Evolutionary conservation across 805 yeast genomes (phyloP), one percentile per base, ranked within the genome.

Genomic region (Saccharomyces eubayanus): DNA sequence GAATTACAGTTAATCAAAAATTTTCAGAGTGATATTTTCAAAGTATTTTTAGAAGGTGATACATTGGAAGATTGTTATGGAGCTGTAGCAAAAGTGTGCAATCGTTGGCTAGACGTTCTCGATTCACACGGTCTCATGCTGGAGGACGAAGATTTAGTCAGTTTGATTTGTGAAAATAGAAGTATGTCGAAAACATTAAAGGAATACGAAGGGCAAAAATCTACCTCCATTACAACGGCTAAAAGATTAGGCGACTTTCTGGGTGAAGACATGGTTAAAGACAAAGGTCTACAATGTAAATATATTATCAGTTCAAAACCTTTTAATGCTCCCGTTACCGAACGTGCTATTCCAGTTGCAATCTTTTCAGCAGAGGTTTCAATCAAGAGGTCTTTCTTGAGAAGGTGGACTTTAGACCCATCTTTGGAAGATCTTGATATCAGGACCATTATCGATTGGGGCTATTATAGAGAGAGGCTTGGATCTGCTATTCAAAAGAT

Each of bases 201-300:
- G 16, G 98, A 92, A 65, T 94, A 94, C 63, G 97, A 83, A 8
- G 79, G 78, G 28, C 97, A 89, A 66, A 94, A 95, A 65, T 89
- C 97, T 0, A 89, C 98, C 0, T 89, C 98, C 0, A 92, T 95
- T 58, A 90, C 98, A 0, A 94, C 99, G 0, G 99, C 99, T 0
- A 83, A 79, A 59, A 78, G 99, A 62, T 74, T 94, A 51, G 97
- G 97, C 55, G 97, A 94, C 61, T 92, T 94, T 66, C 76, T 94
- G 60, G 99, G 99, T 12, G 90, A 85, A 58, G 96, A 90, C 61
- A 92, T 92, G 96, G 95, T 90, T 2, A 91, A 89, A 63, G 98
- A 90, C 70, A 90, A 91, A 55, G 98, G 99, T 57, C 79, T 94
- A 56, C 96, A 96, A 5, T 92, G 97, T 72, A 90, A 89, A 69